phyloP scores from a whole-genome alignment of 2,329 filamentous ascomycete species.

The Botrytis fragariae region DNA sequence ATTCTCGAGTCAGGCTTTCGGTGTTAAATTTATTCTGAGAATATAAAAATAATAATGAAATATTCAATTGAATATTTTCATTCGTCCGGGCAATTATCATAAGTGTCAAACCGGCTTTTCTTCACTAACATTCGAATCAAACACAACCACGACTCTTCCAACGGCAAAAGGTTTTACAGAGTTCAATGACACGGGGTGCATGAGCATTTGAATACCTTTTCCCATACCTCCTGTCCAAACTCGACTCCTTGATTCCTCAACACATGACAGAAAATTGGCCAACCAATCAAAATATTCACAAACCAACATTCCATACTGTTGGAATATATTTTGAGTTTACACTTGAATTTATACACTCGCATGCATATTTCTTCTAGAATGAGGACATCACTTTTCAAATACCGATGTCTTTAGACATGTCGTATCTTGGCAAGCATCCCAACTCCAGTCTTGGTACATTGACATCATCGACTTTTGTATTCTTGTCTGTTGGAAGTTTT shows the following conservation, averaged over 20 bases:
- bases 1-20: neutral
- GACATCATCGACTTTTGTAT: constrained; percentile 2
- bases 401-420: neutral
- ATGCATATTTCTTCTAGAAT: constrained; percentile 1
- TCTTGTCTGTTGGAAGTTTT: neutral
- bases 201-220: neutral
- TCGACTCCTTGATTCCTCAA: neutral
- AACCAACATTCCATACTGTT: neutral
- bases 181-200: constrained; percentile 7
- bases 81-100: constrained; percentile 10
- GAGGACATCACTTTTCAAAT: neutral
- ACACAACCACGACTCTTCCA: constrained; percentile 7
- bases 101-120: neutral
- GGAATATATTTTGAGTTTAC: neutral
- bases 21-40: neutral
- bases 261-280: neutral
- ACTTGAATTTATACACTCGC: neutral
- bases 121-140: constrained; percentile 14
- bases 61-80: constrained; percentile 14
- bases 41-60: neutral
- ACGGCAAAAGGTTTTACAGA: neutral
- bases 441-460: neutral
- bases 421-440: constrained; percentile 1
- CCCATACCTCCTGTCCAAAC: neutral
- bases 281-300: constrained; percentile 18